These are phyloP conservation scores for Erythrophleum ivorense DNA, from an alignment of 331 rosid species.

Conservation along the genomic window DNA sequence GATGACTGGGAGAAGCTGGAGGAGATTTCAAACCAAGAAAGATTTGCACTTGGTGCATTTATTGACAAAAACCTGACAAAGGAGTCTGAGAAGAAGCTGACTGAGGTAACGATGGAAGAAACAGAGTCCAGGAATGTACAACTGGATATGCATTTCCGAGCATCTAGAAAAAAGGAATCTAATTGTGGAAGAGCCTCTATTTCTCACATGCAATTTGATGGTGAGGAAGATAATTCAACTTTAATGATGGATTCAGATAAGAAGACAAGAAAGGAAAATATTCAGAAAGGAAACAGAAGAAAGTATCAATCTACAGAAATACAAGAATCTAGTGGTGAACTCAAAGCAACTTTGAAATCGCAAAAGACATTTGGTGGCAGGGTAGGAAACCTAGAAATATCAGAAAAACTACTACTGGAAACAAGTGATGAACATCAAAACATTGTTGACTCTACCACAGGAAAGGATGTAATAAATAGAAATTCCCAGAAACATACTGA, in stretches of 20 bases:
- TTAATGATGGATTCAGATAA: conserved; percentile 38
- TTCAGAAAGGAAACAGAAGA: conserved; percentile 50
- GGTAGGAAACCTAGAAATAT: conserved; percentile 47
- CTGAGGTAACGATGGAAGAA: conserved; percentile 48
- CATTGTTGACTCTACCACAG: conserved; percentile 3
- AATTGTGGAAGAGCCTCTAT: conserved; percentile 49
- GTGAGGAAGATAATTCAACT: conserved; percentile 51
- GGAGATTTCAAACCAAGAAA: not conserved
- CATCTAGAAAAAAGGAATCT: conserved; percentile 45
- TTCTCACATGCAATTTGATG: conserved; percentile 49
- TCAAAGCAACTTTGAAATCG: conserved; percentile 43
- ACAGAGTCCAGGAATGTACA: conserved; percentile 43
- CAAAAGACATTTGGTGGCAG: conserved; percentile 41
- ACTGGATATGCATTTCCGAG: conserved; percentile 47
- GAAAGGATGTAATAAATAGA: conserved; percentile 11
- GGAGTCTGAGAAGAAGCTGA: conserved; percentile 66
- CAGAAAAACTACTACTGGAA: conserved; percentile 39
- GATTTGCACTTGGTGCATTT: conserved; percentile 37
- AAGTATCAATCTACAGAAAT: conserved; percentile 44
- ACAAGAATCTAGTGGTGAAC: conserved; percentile 43
- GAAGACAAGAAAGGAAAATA: conserved; percentile 48
- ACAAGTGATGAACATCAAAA: conserved; percentile 31
- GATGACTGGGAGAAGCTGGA: too few species aligned
- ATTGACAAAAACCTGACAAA: conserved; percentile 64
- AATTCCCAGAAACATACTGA: not conserved